Evolutionary conservation across 2,329 filamentous ascomycete species (phyloP), one percentile per base, ranked within the genome.

Genomic region (Scedosporium apiospermum): DNA sequence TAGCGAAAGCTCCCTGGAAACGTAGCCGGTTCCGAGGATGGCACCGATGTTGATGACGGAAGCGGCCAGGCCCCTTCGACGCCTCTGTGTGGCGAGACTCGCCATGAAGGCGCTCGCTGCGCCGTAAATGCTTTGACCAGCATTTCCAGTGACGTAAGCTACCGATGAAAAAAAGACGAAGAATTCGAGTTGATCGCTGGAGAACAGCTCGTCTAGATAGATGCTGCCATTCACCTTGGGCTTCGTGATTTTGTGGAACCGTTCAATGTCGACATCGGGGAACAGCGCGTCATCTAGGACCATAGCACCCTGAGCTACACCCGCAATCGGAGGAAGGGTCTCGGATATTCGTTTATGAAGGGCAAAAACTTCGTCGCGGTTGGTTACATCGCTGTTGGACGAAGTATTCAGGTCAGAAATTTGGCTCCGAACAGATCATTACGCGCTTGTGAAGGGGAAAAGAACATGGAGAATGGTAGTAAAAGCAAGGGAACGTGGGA

Each of bases 121-220:
- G 1, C 68, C 65, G 60, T 79, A 79, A 23, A 67, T 70, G 7
- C 68, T 65, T 62, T 79, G 77, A 1, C 75, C 75, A 1, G 62
- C 58, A 57, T 74, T 74, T 0, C 77, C 77, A 0, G 70, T 67
- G 0, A 77, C 68, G 4, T 61, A 67, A 4, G 71, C 64, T 1
- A 74, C 64, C 0, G 77, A 80, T 0, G 73, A 76, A 49, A 78
- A 73, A 26, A 76, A 65, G 10, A 80, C 67, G 66, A 80, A 77
- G 61, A 77, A 78, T 55, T 77, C 75, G 0, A 77, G 69, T 6
- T 68, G 58, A 0, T 62, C 57, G 1, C 70, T 64, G 7, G 63
- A 41, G 59, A 76, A 74, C 0, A 74, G 59, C 1, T 71, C 66
- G 7, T 77, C 69, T 0, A 77, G 68, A 38, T 71, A 62, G 2